Evolutionary conservation across 139 green algal genomes (phyloP), one percentile per base, ranked within the genome.

Genomic region (Coelastrella sp.): DNA sequence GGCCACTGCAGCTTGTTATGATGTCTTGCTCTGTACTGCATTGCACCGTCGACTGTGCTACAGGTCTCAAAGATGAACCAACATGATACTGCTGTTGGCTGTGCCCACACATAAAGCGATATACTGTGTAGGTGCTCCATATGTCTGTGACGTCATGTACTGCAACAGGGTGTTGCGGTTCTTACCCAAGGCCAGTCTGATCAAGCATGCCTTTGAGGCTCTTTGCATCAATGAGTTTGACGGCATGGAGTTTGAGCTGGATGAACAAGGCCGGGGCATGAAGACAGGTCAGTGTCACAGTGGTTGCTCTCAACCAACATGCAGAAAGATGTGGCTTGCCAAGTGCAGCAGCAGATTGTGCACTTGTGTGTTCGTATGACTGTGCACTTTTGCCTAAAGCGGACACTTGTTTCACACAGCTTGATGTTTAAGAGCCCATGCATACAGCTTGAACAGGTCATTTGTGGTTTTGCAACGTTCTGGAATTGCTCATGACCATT

Each of bases 141-240:
- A n/a, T n/a, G n/a, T n/a, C n/a, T n/a, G n/a, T n/a, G n/a, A n/a
- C n/a, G n/a, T 62, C 8, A 53, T 53, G 1, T 34, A 25, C 3
- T n/a, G 4, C 34, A 51, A 50, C 4, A 51, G 72, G 2, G 67
- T 88, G 21, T 89, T 98, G 81, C 85, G 88, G 37, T 98, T 94
- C 93, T 81, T 98, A 53, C 94, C 96, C 15, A 82, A 88, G 64
- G 86, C 89, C 38, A 95, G 88, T 6, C 88, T 98, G 75, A 97
- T 98, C 86, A 95, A 96, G 87, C 86, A 94, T 32, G 87, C 81
- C 38, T 96, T 96, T 72, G 88, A 96, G 85, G 93, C 81, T 23
- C 84, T 96, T 62, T 90, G 59, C 53, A 89, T 97, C 62, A 99
- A 99, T 81, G 96, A 99, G 89, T 98, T 99, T 82, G 25, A 37